These are phyloP conservation scores for Sarocladiaceae sp. DNA, from an alignment of 2,329 filamentous ascomycete species.

Conservation along the genomic window DNA sequence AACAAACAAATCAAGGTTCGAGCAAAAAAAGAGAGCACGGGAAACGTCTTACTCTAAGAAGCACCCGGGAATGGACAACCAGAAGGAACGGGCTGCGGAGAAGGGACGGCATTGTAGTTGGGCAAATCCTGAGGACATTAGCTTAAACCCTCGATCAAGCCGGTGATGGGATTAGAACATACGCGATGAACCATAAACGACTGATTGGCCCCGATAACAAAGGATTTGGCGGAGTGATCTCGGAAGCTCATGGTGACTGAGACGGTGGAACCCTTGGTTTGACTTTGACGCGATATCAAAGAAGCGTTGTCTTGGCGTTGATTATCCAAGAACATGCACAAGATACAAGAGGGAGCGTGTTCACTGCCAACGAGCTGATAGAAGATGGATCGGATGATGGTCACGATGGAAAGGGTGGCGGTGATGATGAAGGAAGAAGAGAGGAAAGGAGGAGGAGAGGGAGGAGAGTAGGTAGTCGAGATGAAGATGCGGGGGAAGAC, in stretches of 20 bases:
- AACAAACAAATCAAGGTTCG: too few relatives aligned
- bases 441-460: not conserved
- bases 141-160: too few relatives aligned
- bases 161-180: too few relatives aligned
- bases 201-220: not conserved
- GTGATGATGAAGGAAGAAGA: not conserved
- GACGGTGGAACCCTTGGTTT: too few relatives aligned
- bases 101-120: constrained; percentile 2
- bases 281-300: too few relatives aligned
- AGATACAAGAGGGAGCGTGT: too few relatives aligned
- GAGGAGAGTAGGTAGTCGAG: not conserved
- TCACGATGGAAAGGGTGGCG: not conserved
- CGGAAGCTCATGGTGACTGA: not conserved
- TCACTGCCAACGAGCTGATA: not conserved
- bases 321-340: constrained; percentile 8
- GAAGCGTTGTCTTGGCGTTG: too few relatives aligned
- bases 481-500: too few relatives aligned
- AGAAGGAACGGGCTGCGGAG: too few relatives aligned
- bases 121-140: not conserved
- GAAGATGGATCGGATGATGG: not conserved
- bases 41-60: constrained; percentile 1
- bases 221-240: not conserved
- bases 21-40: too few relatives aligned
- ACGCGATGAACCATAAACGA: constrained; percentile 5
- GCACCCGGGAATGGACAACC: not conserved